These are phyloP conservation scores for Pulveroboletus frians DNA, from an alignment of 768 basidiomycete genomes.

Conservation along the genomic window DNA sequence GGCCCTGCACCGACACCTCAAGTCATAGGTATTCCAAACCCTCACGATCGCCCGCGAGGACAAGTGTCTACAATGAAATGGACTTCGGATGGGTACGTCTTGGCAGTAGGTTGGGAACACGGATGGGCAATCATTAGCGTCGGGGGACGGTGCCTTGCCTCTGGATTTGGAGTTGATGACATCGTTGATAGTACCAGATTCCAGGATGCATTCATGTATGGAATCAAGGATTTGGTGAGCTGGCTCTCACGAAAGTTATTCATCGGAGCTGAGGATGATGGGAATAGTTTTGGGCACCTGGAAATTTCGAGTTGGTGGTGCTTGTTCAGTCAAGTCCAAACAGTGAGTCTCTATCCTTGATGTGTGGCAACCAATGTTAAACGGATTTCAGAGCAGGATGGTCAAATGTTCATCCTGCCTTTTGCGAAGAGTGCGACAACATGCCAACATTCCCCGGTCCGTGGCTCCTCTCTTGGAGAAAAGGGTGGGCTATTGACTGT, in stretches of 20 bases:
- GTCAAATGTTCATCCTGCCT: constrained; percentile 78
- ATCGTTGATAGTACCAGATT: constrained; percentile 53
- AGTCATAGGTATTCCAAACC: constrained; percentile 55
- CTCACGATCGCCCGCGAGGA: constrained; percentile 54
- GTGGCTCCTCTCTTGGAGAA: constrained; percentile 22
- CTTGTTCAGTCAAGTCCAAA: constrained; percentile 52
- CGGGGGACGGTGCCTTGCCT: constrained; percentile 81
- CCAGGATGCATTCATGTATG: constrained; percentile 83
- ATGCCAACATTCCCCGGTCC: constrained; percentile 83
- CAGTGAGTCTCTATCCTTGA: constrained; percentile 35
- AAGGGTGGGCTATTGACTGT: constrained; percentile 3
- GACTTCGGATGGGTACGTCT: constrained; percentile 93
- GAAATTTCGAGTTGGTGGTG: constrained; percentile 84
- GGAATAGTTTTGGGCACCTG: constrained; percentile 84
- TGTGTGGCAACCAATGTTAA: not conserved
- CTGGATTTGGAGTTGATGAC: constrained; percentile 67
- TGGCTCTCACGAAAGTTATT: not conserved
- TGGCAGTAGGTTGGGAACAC: constrained; percentile 86
- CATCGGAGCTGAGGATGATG: constrained; percentile 1
- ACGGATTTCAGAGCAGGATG: constrained; percentile 44
- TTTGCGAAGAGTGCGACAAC: constrained; percentile 95
- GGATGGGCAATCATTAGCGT: constrained; percentile 93
- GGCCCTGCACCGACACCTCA: constrained; percentile 57
- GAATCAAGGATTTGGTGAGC: constrained; percentile 66
- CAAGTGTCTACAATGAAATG: constrained; percentile 70